A percentile compares a stretch with the other conserved stretches of the same genome.
Conservation (phyloP, 805 yeast species). For the Starmerella ratchasimensis region DNA sequence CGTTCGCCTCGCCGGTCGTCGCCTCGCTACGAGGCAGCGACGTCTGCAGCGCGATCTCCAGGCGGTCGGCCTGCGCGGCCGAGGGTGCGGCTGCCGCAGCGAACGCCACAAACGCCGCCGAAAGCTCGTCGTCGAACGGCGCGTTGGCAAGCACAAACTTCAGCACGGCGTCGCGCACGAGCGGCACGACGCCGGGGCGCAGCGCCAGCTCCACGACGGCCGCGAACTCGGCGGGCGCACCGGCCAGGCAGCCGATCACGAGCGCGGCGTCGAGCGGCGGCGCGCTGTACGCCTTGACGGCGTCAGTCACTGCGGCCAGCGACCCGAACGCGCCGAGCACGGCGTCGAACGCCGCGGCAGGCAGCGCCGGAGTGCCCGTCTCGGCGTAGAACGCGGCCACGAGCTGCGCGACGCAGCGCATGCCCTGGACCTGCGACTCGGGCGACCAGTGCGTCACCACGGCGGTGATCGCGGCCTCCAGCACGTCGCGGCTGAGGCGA, state of each 20-base stretch:
- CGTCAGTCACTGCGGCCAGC: not conserved
- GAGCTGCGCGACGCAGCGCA: slow-evolving; percentile 26
- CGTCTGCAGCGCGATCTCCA: slow-evolving; percentile 57
- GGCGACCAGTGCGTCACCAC: slow-evolving; percentile 36
- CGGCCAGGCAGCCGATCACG: not conserved
- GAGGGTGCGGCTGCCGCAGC: slow-evolving; percentile 10
- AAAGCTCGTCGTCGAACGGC: slow-evolving; percentile 11
- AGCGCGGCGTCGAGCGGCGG: not conserved
- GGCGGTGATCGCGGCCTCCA: slow-evolving; percentile 48
- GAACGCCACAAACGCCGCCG: slow-evolving; percentile 8
- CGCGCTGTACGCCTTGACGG: too few relatives aligned
- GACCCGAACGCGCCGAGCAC: slow-evolving; percentile 6
- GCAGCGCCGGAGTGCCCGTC: slow-evolving; percentile 15
- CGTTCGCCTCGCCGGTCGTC: not conserved
- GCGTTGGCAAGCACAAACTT: not conserved
- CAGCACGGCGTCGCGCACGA: slow-evolving; percentile 4
- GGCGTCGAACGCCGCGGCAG: slow-evolving; percentile 10
- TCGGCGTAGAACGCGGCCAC: slow-evolving; percentile 17
- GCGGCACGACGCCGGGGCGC: slow-evolving; percentile 14
- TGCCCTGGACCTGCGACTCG: slow-evolving; percentile 22
- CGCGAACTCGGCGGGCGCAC: slow-evolving; percentile 10
- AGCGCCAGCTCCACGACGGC: slow-evolving; percentile 18
- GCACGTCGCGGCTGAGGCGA: slow-evolving; percentile 42
- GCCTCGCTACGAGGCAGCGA: slow-evolving; percentile 31
- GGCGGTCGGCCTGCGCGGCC: slow-evolving; percentile 27